These are phyloP conservation scores for Solanum hybrid DNA, from an alignment of 305 asterid genomes.

Conservation along the genomic window DNA sequence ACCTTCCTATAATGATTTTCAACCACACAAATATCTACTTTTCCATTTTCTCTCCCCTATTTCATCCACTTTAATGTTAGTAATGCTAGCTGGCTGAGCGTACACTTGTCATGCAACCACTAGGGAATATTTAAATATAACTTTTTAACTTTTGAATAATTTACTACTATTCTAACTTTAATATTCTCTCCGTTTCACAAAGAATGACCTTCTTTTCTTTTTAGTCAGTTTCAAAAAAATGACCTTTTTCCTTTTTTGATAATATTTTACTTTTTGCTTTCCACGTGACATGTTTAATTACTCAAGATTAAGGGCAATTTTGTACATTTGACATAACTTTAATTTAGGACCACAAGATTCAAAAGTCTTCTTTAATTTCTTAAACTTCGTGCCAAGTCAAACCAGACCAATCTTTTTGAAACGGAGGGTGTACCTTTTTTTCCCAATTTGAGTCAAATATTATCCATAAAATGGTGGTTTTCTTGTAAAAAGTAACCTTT, in stretches of 20 bases:
- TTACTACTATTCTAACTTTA: background rate
- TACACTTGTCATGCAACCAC: background rate
- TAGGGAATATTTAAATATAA: background rate
- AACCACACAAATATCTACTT: background rate
- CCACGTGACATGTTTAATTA: too few species aligned
- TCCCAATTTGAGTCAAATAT: background rate
- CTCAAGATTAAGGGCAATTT: too few species aligned
- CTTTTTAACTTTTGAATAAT: background rate
- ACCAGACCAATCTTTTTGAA: too few species aligned
- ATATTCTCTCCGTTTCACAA: background rate
- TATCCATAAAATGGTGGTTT: background rate
- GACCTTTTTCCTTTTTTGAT: too few species aligned
- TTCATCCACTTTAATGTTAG: background rate
- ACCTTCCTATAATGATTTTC: too few species aligned
- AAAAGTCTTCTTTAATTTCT: too few species aligned
- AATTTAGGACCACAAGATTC: too few species aligned
- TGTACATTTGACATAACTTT: too few species aligned
- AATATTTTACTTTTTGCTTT: too few species aligned
- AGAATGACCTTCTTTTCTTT: too few species aligned
- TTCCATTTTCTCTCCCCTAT: background rate
- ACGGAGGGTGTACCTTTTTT: background rate
- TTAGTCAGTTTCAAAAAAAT: too few species aligned
- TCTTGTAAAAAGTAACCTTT: background rate
- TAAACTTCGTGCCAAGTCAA: too few species aligned
- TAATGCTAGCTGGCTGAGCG: background rate